Conservation (phyloP, 805 yeast genomes). For the Dipodascus albidus region DNA sequence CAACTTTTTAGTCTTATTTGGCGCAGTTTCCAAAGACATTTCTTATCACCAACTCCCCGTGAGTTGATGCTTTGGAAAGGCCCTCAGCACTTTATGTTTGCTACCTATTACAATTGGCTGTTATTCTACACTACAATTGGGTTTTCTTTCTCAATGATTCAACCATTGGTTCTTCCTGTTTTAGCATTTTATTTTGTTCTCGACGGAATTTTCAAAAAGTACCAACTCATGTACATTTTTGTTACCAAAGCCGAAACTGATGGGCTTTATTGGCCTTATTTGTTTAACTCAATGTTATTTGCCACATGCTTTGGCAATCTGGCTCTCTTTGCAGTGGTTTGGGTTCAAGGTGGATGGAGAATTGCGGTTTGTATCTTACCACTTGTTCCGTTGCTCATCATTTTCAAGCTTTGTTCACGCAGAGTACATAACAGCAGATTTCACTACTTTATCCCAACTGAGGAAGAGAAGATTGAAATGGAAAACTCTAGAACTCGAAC, state of each 20-base stretch:
- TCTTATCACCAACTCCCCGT: conserved; percentile 25
- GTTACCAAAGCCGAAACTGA: conserved; percentile 28
- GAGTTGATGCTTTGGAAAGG: conserved; percentile 20
- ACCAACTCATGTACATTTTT: conserved; percentile 25
- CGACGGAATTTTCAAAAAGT: conserved; percentile 25
- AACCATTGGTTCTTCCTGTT: conserved; percentile 27
- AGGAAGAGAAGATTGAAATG: conserved; percentile 10
- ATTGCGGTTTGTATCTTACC: conserved; percentile 25
- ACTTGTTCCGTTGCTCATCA: conserved; percentile 18
- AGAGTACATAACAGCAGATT: conserved; percentile 8
- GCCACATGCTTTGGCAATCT: conserved; percentile 27
- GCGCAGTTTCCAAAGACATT: conserved; percentile 16
- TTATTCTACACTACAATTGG: conserved; percentile 27
- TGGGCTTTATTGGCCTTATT: conserved; percentile 27
- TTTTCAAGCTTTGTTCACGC: conserved; percentile 19
- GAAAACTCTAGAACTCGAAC: conserved; percentile 5
- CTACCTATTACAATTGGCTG: conserved; percentile 23
- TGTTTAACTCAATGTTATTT: conserved; percentile 24
- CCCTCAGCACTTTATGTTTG: conserved; percentile 27
- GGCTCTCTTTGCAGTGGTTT: conserved; percentile 26
- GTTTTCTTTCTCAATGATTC: conserved; percentile 27
- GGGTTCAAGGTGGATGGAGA: conserved; percentile 27
- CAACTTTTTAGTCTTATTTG: conserved; percentile 20
- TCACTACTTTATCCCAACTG: conserved; percentile 13
- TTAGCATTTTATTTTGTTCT: conserved; percentile 21